Evolutionary conservation across 192 early-diverging fungal genomes (phyloP).

Genomic region (Haplosporangium gracile): DNA sequence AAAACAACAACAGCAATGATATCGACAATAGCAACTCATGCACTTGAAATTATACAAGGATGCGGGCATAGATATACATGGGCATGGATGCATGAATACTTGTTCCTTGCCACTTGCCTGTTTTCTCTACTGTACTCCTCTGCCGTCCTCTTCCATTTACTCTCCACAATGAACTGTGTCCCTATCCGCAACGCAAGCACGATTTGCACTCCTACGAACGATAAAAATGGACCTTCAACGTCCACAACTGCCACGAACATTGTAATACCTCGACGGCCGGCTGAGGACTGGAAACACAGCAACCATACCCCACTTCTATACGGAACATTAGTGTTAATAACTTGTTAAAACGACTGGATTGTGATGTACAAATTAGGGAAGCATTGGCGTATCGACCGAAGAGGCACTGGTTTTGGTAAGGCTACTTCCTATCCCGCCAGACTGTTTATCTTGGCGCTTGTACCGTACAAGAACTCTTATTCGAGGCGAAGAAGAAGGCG

Average conservation of each 20-base stretch:
- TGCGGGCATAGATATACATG: neutral
- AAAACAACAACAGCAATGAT: too few relatives aligned
- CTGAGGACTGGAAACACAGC: neutral
- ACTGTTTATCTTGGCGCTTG: neutral
- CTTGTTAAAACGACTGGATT: too few relatives aligned
- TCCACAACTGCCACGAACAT: neutral
- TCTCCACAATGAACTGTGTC: neutral
- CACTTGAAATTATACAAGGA: too few relatives aligned
- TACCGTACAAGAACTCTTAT: neutral
- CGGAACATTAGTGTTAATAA: too few relatives aligned
- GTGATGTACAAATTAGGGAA: conserved; percentile 18
- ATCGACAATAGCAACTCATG: too few relatives aligned
- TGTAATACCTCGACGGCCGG: neutral
- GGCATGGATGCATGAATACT: neutral
- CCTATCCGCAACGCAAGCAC: neutral
- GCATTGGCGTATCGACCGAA: conserved; percentile 17
- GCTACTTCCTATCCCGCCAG: neutral
- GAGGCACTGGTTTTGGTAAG: conserved; percentile 45
- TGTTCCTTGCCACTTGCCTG: neutral
- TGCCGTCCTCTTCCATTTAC: neutral
- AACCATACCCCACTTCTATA: neutral
- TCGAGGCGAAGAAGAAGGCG: neutral
- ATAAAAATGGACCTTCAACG: neutral
- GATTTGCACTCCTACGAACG: neutral
- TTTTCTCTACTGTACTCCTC: neutral